Evolutionary conservation across 257 asterid species (phyloP), one percentile per base, ranked within the genome.

Genomic region (Gentiana straminea): DNA sequence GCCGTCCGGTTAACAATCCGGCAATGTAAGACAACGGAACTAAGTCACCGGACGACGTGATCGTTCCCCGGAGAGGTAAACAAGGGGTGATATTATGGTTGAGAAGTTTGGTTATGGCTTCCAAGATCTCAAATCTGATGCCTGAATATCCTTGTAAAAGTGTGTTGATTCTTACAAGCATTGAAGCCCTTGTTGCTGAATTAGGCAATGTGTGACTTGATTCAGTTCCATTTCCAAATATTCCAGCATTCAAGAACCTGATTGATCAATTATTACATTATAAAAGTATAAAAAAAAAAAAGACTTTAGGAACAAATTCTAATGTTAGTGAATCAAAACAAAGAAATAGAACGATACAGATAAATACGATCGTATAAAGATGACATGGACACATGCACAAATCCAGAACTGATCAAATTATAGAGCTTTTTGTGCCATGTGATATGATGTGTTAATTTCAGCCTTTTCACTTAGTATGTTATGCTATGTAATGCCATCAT

Each of bases 21-120:
- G 66, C 74, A 59, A 69, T 69, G 63, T 69, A 69, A 59, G 74
- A 69, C 4, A 69, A 24, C 1, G 74, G 74, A 13, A 69, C 74
- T 47, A 69, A 51, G 32, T 69, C 74, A 0, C 74, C 74, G 0
- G 74, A 69, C 11, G 74, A 59, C 1, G 70, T 53, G 66, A 69
- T 69, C 35, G 74, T 63, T 11, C 74, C 74, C 0, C 74, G 70
- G 13, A 69, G 70, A 58, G 74, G 74, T 58, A 69, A 69, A 52
- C 70, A 64, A 1, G 74, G 74, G 66, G 66, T 69, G 59, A 69
- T 43, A 44, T 69, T 69, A 35, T 49, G 15, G 63, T 69, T 69
- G 1, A 69, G 74, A 10, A 69, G 13, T 62, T 64, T 69, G 43
- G 74, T 49, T 3, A 69, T 64, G 36, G 65, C 70, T 54, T 69